Evolutionary conservation across 108 stramenopile species (phyloP).

Genomic region (Schizochytrium sp.): DNA sequence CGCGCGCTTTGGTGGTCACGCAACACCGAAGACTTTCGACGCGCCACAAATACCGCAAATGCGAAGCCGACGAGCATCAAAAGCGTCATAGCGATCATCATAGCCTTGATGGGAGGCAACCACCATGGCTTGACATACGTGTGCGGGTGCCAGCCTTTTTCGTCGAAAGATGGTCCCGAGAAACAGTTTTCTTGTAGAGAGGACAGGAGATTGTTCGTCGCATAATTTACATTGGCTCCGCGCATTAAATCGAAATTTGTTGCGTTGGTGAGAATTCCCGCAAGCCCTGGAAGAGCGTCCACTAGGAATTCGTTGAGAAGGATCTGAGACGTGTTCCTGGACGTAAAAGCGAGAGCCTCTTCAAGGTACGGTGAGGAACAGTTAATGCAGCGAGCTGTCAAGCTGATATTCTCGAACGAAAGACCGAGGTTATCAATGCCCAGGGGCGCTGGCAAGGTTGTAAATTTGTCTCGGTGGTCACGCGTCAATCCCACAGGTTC

Average conservation of each 20-base stretch:
- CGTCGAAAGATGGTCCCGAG: neutral
- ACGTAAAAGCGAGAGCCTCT: neutral
- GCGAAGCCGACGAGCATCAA: neutral
- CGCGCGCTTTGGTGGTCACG: neutral
- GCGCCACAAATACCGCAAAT: neutral
- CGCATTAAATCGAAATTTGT: neutral
- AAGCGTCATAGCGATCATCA: neutral
- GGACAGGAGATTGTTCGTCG: neutral
- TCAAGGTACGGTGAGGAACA: neutral
- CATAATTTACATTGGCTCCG: neutral
- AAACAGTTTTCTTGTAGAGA: neutral
- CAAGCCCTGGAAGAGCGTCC: neutral
- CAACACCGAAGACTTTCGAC: neutral
- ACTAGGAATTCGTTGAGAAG: neutral
- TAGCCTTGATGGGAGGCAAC: neutral
- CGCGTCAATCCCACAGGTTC: neutral
- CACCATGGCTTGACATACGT: neutral
- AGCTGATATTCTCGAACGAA: neutral
- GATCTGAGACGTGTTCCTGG: neutral
- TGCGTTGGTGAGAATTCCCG: neutral
- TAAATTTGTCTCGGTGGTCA: neutral
- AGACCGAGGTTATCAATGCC: neutral
- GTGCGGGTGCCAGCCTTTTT: neutral
- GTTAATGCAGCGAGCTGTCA: neutral
- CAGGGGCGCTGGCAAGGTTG: neutral